Evolutionary conservation across 2,329 filamentous ascomycete species (phyloP).

Genomic region (Phyllosticta ampelicida): DNA sequence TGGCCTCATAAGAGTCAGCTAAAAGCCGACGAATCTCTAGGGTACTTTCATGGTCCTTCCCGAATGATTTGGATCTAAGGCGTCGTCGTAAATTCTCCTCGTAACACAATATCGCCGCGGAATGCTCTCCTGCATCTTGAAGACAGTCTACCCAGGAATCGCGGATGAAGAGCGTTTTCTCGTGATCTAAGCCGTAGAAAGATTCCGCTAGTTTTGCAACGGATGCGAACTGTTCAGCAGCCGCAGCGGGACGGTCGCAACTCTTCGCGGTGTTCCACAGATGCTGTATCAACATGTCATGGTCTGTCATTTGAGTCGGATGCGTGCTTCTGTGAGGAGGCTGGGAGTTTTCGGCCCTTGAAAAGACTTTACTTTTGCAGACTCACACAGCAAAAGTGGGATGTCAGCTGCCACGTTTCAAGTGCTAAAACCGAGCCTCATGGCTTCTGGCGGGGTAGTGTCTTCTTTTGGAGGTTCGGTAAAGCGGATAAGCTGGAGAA

Average conservation of each 20-base stretch:
- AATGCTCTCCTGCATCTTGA: not conserved
- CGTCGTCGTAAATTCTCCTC: not conserved
- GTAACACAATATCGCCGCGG: not conserved
- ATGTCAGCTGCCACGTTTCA: not conserved
- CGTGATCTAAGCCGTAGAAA: not conserved
- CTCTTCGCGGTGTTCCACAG: not conserved
- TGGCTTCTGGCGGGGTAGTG: not conserved
- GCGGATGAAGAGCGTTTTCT: not conserved
- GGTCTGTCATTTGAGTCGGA: not conserved
- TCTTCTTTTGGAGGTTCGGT: not conserved
- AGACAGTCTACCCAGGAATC: not conserved
- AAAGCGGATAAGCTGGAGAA: not conserved
- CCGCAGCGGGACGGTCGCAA: not conserved
- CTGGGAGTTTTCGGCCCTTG: not conserved
- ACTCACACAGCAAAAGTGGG: not conserved
- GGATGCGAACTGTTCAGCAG: not conserved
- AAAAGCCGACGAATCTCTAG: not conserved
- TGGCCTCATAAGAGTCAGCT: not conserved
- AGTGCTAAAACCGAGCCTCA: not conserved
- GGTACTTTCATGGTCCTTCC: not conserved
- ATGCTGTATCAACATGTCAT: not conserved
- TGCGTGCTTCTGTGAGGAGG: not conserved
- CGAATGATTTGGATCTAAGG: not conserved
- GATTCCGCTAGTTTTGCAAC: not conserved
- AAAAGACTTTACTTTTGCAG: not conserved